Base-by-base conservation (phyloP, 768 basidiomycete genomes). In the Tubosaeta sp. region DNA sequence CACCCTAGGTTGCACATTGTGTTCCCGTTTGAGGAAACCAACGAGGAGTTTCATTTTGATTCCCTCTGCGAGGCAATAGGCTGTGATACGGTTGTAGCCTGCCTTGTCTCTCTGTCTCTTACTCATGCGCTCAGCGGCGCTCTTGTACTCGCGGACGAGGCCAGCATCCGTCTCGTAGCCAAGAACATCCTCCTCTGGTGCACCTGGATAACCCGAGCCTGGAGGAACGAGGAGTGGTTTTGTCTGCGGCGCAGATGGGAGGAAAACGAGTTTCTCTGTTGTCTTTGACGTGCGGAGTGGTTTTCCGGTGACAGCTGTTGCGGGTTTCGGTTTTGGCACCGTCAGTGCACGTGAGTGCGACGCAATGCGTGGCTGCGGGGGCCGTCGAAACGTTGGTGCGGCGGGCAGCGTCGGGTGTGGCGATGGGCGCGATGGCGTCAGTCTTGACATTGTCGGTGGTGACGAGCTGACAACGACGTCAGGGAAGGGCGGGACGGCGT, bases 231-330 rank as follows among this genome's bases (percentile, higher is more conserved):
- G 64, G 8, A 85, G 78, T 1, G 91, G 86, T 51, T 82, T 84
- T 0, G 91, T 91, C 67, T 97, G 94, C 1, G 92, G 91, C 26
- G 84, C 92, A 35, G 91, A 91, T 0, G 94, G 94, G 7, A 97
- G 79, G 16, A 91, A 77, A 13, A 97, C 93, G 52, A 94, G 88
- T 63, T 90, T 91, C 60, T 95, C 91, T 1, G 86, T 88, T 0
- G 88, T 93, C 72, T 97, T 97, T 13, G 91, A 91, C 1, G 91
- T 88, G 38, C 95, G 80, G 57, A 88, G 84, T 1, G 78, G 74
- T 63, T 86, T 88, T 1, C 67, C 64, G 2, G 58, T 57, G 47
- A 26, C 63, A 43, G 35, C 66, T 50, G 57, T 26, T 0, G 49
- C 49, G 11, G 57, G 53, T 10, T 65, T 64, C 1, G 7, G 50